phyloP scores from a whole-genome alignment of 2,329 filamentous ascomycete species.

The Pezicula radicicola region DNA sequence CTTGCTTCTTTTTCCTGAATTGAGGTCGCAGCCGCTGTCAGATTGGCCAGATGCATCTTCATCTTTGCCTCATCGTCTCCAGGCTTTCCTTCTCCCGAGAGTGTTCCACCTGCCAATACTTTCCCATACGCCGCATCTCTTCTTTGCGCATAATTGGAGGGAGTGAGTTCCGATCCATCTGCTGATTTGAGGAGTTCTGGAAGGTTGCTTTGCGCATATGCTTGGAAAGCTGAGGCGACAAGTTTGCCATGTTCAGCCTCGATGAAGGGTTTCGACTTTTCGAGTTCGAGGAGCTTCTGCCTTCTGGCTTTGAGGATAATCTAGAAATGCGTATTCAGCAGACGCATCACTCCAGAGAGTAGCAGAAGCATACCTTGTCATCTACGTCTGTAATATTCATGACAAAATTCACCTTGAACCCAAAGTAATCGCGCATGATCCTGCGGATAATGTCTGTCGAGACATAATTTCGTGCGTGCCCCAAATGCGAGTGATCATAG shows the following conservation, averaged over 20 bases:
- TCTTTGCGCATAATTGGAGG: conserved; percentile 46
- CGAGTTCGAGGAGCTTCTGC: conserved; percentile 76
- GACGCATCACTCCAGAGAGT: neutral
- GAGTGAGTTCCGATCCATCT: conserved; percentile 40
- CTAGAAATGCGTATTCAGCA: conserved; percentile 28
- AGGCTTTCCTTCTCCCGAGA: conserved; percentile 51
- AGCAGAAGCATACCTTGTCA: conserved; percentile 43
- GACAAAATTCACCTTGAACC: conserved; percentile 64
- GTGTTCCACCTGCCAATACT: conserved; percentile 52
- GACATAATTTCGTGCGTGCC: conserved; percentile 68
- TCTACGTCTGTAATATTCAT: conserved; percentile 64
- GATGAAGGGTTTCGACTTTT: conserved; percentile 65
- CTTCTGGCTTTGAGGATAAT: conserved; percentile 73
- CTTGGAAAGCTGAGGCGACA: conserved; percentile 49
- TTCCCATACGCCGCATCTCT: conserved; percentile 51
- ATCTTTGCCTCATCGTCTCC: conserved; percentile 65
- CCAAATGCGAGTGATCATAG: conserved; percentile 66
- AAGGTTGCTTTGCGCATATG: conserved; percentile 53
- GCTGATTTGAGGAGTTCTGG: conserved; percentile 41
- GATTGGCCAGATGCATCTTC: conserved; percentile 65
- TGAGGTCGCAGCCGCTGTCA: conserved; percentile 40
- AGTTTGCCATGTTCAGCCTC: conserved; percentile 44
- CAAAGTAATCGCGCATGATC: conserved; percentile 66
- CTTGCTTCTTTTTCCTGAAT: conserved; percentile 47
- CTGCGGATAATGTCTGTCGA: conserved; percentile 65